Percentiles rank a stretch among this genome's conserved stretches.
These are phyloP conservation scores for Wickerhamomyces canadensis DNA, from an alignment of 805 yeast species.

Conservation along the genomic window DNA sequence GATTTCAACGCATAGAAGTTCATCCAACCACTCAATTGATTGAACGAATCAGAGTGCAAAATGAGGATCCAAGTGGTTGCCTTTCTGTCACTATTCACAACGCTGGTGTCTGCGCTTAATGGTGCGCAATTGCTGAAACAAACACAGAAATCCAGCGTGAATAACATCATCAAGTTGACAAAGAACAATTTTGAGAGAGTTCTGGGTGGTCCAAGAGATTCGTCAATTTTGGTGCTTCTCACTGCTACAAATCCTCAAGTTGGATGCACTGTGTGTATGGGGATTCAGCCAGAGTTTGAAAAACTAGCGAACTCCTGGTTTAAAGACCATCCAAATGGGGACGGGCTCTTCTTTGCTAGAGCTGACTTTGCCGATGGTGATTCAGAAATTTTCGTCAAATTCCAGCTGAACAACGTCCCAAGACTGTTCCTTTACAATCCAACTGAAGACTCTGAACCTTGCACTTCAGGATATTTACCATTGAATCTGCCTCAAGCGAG, in stretches of 20 bases:
- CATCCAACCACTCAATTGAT: too few species aligned
- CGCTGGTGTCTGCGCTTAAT: conserved; percentile 9
- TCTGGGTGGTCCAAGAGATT: conserved; percentile 59
- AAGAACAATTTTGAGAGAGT: conserved; percentile 54
- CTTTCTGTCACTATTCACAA: background rate
- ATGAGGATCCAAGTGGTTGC: background rate
- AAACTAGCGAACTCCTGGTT: conserved; percentile 60
- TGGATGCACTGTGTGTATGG: conserved; percentile 71
- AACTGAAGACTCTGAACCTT: conserved; percentile 37
- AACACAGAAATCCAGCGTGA: conserved; percentile 21
- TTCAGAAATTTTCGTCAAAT: conserved; percentile 36
- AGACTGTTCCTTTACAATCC: conserved; percentile 61
- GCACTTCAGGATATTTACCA: conserved; percentile 22
- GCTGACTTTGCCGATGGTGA: conserved; percentile 65
- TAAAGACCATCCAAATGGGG: conserved; percentile 49
- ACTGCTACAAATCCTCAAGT: conserved; percentile 72
- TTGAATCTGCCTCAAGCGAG: conserved; percentile 27
- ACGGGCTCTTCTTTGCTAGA: conserved; percentile 60
- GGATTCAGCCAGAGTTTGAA: conserved; percentile 61
- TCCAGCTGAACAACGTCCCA: conserved; percentile 69
- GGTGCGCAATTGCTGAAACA: conserved; percentile 21
- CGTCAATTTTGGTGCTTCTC: conserved; percentile 61
- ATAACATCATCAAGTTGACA: conserved; percentile 42
- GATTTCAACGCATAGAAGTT: too few species aligned
- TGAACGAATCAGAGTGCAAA: background rate